Conservation (phyloP, 257 asterid species). For the Nicotiana attenuata region DNA sequence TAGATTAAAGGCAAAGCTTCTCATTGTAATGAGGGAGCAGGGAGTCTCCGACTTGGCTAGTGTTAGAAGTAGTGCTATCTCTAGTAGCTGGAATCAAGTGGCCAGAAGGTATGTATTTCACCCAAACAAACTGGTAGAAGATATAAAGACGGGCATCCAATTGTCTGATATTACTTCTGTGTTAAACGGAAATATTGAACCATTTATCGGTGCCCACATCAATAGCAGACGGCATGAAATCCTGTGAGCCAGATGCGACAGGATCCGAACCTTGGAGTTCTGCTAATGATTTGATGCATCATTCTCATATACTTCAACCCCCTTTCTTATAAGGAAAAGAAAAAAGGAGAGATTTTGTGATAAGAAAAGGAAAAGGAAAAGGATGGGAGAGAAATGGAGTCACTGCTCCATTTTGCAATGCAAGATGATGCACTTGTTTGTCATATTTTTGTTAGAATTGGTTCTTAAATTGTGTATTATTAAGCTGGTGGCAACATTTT, state of each 20-base stretch:
- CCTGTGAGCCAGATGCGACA: background rate
- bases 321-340: too few species aligned
- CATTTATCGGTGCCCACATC: conserved; percentile 64
- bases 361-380: background rate
- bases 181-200: conserved; percentile 65
- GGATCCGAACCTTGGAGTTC: background rate
- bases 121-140: conserved; percentile 53
- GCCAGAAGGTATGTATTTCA: conserved; percentile 44
- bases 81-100: conserved; percentile 42
- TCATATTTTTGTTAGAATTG: background rate
- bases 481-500: background rate
- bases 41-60: conserved; percentile 28
- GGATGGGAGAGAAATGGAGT: background rate
- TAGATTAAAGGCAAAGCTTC: conserved; percentile 73
- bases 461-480: background rate
- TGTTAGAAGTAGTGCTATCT: conserved; percentile 26
- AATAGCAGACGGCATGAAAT: conserved; percentile 33
- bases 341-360: background rate
- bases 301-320: background rate
- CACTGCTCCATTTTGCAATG: background rate
- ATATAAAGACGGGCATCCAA: conserved; percentile 53
- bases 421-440: background rate
- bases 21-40: conserved; percentile 38
- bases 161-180: conserved; percentile 42
- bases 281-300: background rate